Conservation (phyloP, 2,329 filamentous ascomycete species). For the Fusarium mangiferae region DNA sequence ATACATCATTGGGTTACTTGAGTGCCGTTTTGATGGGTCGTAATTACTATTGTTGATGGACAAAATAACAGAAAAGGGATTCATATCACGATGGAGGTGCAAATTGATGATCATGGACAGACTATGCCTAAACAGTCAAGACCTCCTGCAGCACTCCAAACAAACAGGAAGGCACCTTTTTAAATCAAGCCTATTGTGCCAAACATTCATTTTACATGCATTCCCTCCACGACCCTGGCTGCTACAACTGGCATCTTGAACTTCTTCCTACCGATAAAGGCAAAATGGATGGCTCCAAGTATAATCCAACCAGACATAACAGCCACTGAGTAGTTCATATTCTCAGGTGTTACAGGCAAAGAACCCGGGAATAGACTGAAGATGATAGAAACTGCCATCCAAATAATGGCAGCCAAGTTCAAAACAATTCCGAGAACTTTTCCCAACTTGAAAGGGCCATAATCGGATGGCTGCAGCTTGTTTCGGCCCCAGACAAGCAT, state of each 20-base stretch:
- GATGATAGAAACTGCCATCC: not conserved
- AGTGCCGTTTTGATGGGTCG: not conserved
- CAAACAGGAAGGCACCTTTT: not conserved
- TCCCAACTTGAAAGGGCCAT: not conserved
- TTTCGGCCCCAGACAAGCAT: not conserved
- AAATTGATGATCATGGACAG: too few relatives aligned
- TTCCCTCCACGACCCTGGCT: not conserved
- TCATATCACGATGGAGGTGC: rapidly evolving
- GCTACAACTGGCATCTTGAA: not conserved
- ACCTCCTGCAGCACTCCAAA: rapidly evolving
- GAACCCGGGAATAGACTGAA: not conserved
- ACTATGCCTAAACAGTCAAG: too few relatives aligned
- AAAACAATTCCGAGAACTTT: not conserved
- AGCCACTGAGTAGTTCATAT: not conserved
- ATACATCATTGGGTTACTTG: rapidly evolving
- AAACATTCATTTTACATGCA: not conserved
- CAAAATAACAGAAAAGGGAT: too few relatives aligned
- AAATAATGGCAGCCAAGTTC: not conserved
- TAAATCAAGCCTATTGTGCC: not conserved
- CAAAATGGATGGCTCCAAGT: not conserved
- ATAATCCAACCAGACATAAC: not conserved
- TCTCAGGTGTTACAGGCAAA: not conserved
- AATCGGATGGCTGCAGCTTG: not conserved
- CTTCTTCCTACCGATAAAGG: not conserved
- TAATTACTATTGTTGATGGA: too few relatives aligned